A percentile compares a stretch with the other conserved stretches of the same genome.
phyloP scores from a whole-genome alignment of 352 stramenopile genomes.

The Phytophthora europaea region DNA sequence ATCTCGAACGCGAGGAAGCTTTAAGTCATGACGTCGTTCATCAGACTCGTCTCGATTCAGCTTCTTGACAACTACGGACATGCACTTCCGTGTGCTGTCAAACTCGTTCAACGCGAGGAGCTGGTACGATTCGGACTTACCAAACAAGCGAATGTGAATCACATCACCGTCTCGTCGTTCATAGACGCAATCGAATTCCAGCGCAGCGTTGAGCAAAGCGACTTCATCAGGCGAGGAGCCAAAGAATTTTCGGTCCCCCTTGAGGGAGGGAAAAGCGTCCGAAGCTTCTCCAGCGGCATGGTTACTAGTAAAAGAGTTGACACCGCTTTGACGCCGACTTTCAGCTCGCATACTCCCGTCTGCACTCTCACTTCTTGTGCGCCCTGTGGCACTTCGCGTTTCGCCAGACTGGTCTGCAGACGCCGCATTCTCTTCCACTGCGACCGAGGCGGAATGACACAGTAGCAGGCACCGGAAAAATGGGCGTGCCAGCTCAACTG shows the following conservation, averaged over 20 bases:
- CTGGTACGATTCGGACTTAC: conserved; percentile 76
- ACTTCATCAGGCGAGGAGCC: conserved; percentile 89
- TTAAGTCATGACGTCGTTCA: background rate
- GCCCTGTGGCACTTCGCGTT: conserved; percentile 14
- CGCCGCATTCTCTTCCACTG: conserved; percentile 51
- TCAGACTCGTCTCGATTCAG: conserved; percentile 29
- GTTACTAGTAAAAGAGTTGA: conserved; percentile 39
- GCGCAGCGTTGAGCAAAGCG: conserved; percentile 76
- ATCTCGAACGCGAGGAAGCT: conserved; percentile 19
- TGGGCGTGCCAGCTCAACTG: conserved; percentile 66
- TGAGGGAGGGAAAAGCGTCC: conserved; percentile 42
- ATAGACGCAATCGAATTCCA: conserved; percentile 87
- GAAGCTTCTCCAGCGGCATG: conserved; percentile 32
- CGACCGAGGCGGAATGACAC: conserved; percentile 82
- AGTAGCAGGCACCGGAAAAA: conserved; percentile 88
- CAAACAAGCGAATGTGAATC: conserved; percentile 85
- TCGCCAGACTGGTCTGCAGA: conserved; percentile 10
- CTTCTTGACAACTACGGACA: conserved; percentile 83
- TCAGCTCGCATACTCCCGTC: conserved; percentile 36
- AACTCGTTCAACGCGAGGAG: conserved; percentile 89
- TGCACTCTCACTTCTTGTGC: conserved; percentile 23
- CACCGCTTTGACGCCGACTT: conserved; percentile 28
- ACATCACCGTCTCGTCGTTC: conserved; percentile 79
- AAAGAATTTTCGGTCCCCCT: conserved; percentile 65
- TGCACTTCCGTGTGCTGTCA: conserved; percentile 89